Conservation (phyloP, 805 yeast species). For the Yamadazyma sp. region DNA sequence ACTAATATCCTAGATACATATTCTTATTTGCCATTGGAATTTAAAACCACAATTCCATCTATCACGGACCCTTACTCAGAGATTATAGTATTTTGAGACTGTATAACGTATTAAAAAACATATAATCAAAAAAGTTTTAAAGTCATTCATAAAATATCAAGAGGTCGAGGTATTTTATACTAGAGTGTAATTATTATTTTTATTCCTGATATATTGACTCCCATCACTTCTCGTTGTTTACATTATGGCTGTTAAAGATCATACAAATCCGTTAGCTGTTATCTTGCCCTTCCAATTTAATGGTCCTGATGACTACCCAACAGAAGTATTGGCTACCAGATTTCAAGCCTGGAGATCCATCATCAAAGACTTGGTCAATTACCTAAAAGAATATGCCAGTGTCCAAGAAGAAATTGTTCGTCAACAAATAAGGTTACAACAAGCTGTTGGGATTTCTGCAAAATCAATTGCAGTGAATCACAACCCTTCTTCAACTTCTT, state of each 20-base stretch:
- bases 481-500: constrained; percentile 3
- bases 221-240: no score
- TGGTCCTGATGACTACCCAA: constrained; percentile 53
- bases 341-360: constrained; percentile 85
- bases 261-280: constrained; percentile 37
- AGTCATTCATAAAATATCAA: no score
- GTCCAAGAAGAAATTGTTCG: constrained; percentile 87
- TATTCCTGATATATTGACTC: no score
- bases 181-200: no score
- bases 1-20: no score
- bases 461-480: constrained; percentile 12
- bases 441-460: constrained; percentile 51
- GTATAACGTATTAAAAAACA: no score
- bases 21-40: no score
- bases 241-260: constrained; percentile 12
- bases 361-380: constrained; percentile 68
- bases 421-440: constrained; percentile 76
- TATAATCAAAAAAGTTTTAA: no score
- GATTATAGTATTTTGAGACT: no score
- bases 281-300: constrained; percentile 35
- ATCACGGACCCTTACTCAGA: no score
- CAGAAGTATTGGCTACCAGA: constrained; percentile 80
- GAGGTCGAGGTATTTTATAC: no score
- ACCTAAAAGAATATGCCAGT: constrained; percentile 73
- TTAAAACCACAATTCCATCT: no score